Evolutionary conservation across 2,329 filamentous ascomycete species (phyloP).

Genomic region (Pezicula neosporulosa): DNA sequence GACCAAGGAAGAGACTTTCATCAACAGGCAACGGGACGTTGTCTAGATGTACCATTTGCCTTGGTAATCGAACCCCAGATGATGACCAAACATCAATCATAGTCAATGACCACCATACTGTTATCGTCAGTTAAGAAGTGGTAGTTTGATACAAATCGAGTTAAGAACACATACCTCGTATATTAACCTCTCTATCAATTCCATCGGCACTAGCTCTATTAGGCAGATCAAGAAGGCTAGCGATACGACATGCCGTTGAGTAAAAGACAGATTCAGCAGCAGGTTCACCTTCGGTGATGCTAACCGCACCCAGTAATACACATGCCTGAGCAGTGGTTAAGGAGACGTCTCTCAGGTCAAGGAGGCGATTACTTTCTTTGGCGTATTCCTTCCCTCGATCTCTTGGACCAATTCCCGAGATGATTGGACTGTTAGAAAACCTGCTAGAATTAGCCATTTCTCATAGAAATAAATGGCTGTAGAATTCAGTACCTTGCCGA

Average conservation of each 20-base stretch:
- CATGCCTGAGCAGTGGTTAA: conserved; percentile 35
- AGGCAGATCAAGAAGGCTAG: conserved; percentile 32
- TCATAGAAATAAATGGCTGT: not conserved
- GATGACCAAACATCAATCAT: conserved; percentile 40
- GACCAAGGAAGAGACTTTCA: conserved; percentile 30
- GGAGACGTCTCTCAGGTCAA: conserved; percentile 33
- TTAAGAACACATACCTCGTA: conserved; percentile 17
- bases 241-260: conserved; percentile 32
- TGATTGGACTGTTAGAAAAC: conserved; percentile 19
- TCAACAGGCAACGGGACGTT: conserved; percentile 32
- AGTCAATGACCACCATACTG: conserved; percentile 36
- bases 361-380: conserved; percentile 19
- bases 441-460: conserved; percentile 2
- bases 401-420: conserved; percentile 18
- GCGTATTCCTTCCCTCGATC: conserved; percentile 19
- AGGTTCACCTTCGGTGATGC: conserved; percentile 31
- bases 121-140: not conserved
- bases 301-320: conserved; percentile 32
- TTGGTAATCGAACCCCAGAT: conserved; percentile 31
- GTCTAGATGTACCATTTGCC: conserved; percentile 24
- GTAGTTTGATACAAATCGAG: not conserved
- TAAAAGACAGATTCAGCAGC: conserved; percentile 36
- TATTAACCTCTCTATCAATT: conserved; percentile 34
- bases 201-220: conserved; percentile 23
- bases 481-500: conserved; percentile 15